Evolutionary conservation across 768 basidiomycete genomes (phyloP), one percentile per base, ranked within the genome.

Genomic region (Termitomyces sp.): DNA sequence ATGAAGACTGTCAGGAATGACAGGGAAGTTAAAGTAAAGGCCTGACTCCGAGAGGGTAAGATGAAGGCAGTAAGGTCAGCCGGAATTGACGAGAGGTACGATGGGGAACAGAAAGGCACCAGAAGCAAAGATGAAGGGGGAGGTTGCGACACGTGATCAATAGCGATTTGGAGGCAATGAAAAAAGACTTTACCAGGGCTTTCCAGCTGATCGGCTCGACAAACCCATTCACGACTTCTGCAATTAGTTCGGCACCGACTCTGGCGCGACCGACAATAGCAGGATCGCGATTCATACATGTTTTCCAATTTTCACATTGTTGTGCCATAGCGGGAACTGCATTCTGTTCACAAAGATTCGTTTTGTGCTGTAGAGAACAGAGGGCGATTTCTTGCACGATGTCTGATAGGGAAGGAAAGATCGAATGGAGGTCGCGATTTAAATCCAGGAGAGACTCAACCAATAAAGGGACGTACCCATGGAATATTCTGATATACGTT

Each of bases 161-260:
- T 60, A 50, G 47, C 48, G 40, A 45, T 40, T 42, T 37, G 27
- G 21, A 35, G 39, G 17, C 47, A 44, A 35, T 39, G 28, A 35
- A 32, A 50, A 23, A 59, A 27, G 52, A 42, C 28, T 89, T 71
- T 60, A 92, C 96, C 70, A 98, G 74, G 12, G 94, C 94, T 75
- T 95, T 97, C 93, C 94, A 98, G 69, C 89, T 94, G 72, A 99
- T 95, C 48, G 90, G 89, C 67, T 99, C 96, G 14, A 98, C 91
- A 67, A 99, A 99, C 1, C 92, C 86, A 68, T 98, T 97, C 59
- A 98, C 86, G 43, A 98, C 89, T 67, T 97, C 95, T 52, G 93
- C 96, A 70, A 98, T 87, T 56, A 97, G 84, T 77, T 98, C 94
- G 56, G 95, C 94, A 43, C 90, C 86, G 61, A 99, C 88, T 64